Evolutionary conservation across 768 basidiomycete species (phyloP), one percentile per base, ranked within the genome.

Genomic region (Amanita brunnescens): DNA sequence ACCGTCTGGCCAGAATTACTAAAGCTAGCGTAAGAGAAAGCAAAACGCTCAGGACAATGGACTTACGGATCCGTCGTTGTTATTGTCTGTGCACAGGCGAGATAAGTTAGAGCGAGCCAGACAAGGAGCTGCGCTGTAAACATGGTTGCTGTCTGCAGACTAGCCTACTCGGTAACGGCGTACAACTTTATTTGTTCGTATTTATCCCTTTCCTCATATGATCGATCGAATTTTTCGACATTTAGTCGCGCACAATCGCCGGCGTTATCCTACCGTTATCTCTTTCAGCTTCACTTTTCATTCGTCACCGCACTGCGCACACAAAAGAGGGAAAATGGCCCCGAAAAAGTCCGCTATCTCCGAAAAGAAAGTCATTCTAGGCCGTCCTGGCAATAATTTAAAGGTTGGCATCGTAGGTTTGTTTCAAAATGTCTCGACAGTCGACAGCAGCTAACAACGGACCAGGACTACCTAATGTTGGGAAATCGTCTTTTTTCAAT

Each of bases 401-500:
- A 90, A 94, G 81, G 88, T 97, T 62, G 96, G 96, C 65, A 95
- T 96, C 78, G 95, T 97, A 76, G 94, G 91, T 91, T 68, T 70
- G 84, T 79, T 51, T 34, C 16, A 51, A 54, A 54, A 57, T 52
- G 38, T 49, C 29, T 30, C 26, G 54, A 55, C 32, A 38, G 57
- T 50, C 44, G 57, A 48, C 54, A 62, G 43, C 64, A 54, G 55
- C 53, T 60, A 7, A 54, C 41, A 41, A 26, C 55, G 51, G 34
- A 24, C 35, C 47, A 92, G 89, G 90, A 65, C 69, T 96, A 35
- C 93, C 95, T 48, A 97, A 99, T 66, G 95, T 98, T 59, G 96
- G 96, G 56, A 98, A 99, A 70, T 93, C 91, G 0, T 96, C 93
- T n/a, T 95, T 98, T 70, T 99, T 99, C 81, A 99, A 99, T 68